Conservation (phyloP, 208 protist species). For the Acanthamoeba lenticulata region DNA sequence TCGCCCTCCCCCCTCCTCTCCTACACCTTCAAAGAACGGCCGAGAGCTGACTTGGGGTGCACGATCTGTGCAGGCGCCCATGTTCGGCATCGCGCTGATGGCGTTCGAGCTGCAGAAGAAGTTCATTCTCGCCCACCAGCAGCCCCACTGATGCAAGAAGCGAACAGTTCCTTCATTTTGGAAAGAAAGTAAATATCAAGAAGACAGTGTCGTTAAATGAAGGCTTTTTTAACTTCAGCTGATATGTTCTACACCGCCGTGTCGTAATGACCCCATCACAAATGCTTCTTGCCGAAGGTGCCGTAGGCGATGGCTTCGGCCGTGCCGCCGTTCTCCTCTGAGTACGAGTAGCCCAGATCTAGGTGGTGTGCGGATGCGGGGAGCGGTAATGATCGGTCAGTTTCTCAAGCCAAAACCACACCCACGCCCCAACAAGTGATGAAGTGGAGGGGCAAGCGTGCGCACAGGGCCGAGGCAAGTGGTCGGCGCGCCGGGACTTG, state of each 20-base stretch:
- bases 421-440: not conserved
- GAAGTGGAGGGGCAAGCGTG: not conserved
- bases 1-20: not conserved
- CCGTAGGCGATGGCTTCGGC: not conserved
- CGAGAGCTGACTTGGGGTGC: not conserved
- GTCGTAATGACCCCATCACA: no score
- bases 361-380: no score
- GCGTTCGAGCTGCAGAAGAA: constrained; percentile 35
- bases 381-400: no score
- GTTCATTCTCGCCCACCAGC: not conserved
- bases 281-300: not conserved
- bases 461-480: not conserved
- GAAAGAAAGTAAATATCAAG: not conserved
- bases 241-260: no score
- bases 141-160: no score
- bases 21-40: not conserved
- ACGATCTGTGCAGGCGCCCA: not conserved
- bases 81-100: not conserved
- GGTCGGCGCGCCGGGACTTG: not conserved
- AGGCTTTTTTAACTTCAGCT: no score
- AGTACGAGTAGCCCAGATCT: not conserved
- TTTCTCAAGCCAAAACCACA: not conserved
- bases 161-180: no score
- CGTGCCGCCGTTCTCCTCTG: not conserved
- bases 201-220: no score